These are phyloP conservation scores for Boletus edulis DNA, from an alignment of 768 basidiomycete genomes.

Conservation along the genomic window DNA sequence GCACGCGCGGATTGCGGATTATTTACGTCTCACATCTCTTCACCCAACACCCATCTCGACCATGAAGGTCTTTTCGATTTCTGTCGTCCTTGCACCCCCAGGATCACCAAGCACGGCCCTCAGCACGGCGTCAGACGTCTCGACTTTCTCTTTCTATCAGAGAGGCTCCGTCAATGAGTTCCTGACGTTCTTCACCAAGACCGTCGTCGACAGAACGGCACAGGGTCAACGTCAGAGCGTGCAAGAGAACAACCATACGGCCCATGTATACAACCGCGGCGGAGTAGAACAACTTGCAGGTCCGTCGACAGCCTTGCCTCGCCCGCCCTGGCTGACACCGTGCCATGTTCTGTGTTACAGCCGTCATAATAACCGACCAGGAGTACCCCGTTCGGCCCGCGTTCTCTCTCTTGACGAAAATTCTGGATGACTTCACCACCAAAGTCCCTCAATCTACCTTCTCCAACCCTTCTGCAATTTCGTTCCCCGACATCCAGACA, in stretches of 20 bases:
- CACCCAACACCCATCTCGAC: conserved; percentile 18
- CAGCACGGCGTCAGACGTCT: conserved; percentile 71
- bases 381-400: conserved; percentile 97
- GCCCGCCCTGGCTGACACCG: background rate
- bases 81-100: conserved; percentile 67
- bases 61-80: conserved; percentile 89
- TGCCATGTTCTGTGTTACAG: conserved; percentile 38
- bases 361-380: conserved; percentile 88
- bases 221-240: conserved; percentile 91
- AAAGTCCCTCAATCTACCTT: conserved; percentile 75
- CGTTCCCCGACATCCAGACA: conserved; percentile 70
- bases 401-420: conserved; percentile 90
- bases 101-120: conserved; percentile 64
- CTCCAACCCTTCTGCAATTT: conserved; percentile 62
- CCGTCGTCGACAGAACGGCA: conserved; percentile 83
- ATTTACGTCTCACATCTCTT: too few relatives aligned
- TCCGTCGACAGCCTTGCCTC: conserved; percentile 33
- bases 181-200: conserved; percentile 91
- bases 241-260: conserved; percentile 90
- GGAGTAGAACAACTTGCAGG: conserved; percentile 85
- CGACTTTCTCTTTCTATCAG: conserved; percentile 94
- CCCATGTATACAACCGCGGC: conserved; percentile 90
- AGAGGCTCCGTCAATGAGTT: conserved; percentile 85
- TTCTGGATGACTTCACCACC: conserved; percentile 88
- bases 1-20: background rate